Conservation (phyloP, 805 yeast genomes). For the Ogataea thermomethanolica region DNA sequence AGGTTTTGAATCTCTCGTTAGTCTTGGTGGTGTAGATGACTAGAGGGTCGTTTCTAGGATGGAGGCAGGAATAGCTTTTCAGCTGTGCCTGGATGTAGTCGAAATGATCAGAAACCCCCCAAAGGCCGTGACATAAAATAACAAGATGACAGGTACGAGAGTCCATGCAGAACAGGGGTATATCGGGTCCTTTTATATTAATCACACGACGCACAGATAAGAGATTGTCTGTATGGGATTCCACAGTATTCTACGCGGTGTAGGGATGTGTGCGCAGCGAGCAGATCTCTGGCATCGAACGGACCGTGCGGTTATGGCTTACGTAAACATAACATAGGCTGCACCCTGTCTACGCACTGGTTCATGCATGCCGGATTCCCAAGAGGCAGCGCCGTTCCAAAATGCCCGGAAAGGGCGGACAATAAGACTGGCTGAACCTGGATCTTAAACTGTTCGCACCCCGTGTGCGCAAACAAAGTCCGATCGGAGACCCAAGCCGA, state of each 20-base stretch:
- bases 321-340: background rate
- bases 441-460: constrained; percentile 1
- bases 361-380: constrained; percentile 7
- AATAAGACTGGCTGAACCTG: too few relatives aligned
- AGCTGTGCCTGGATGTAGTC: constrained; percentile 53
- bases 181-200: constrained; percentile 1
- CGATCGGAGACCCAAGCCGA: constrained; percentile 9
- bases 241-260: constrained; percentile 7
- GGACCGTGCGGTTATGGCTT: background rate
- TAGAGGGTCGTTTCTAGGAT: constrained; percentile 23
- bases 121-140: constrained; percentile 57
- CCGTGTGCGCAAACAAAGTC: constrained; percentile 5
- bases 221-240: background rate
- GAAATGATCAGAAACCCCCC: constrained; percentile 76
- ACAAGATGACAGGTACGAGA: constrained; percentile 47
- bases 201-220: constrained; percentile 6
- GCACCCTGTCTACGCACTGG: too few relatives aligned
- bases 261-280: constrained; percentile 1
- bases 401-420: background rate
- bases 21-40: constrained; percentile 52
- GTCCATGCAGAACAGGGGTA: constrained; percentile 9
- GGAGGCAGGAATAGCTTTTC: constrained; percentile 29
- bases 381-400: background rate
- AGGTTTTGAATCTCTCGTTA: constrained; percentile 71
- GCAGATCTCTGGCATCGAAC: background rate